Conservation (phyloP, 2,329 filamentous ascomycete genomes). For the Aspergillus terreus region DNA sequence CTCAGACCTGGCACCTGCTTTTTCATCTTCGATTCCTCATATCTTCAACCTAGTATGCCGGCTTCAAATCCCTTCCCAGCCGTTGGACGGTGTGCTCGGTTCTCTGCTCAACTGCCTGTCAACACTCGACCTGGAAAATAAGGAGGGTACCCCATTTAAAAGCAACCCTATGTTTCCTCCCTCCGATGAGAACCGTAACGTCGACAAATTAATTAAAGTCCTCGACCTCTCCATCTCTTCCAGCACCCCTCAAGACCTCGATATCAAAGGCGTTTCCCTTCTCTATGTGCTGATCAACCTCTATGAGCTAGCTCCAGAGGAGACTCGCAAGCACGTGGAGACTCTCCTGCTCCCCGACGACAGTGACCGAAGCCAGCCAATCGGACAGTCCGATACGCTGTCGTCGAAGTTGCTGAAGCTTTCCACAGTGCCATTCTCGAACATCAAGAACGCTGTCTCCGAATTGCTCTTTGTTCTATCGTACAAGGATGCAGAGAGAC, state of each 20-base stretch:
- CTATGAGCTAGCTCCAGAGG: constrained; percentile 64
- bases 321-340: constrained; percentile 61
- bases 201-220: constrained; percentile 65
- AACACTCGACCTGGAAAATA: constrained; percentile 66
- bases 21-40: constrained; percentile 64
- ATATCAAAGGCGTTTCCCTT: constrained; percentile 66
- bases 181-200: constrained; percentile 55
- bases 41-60: constrained; percentile 67
- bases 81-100: constrained; percentile 69
- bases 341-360: constrained; percentile 69
- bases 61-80: constrained; percentile 58
- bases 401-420: constrained; percentile 73
- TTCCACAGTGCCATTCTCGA: constrained; percentile 70
- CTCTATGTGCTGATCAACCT: constrained; percentile 69
- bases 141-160: constrained; percentile 44
- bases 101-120: constrained; percentile 76
- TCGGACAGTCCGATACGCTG: constrained; percentile 71
- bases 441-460: constrained; percentile 70
- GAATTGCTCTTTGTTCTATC: constrained; percentile 84
- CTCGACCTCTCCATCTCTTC: constrained; percentile 62
- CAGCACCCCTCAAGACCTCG: constrained; percentile 68
- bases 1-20: constrained; percentile 57
- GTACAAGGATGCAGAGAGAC: constrained; percentile 70
- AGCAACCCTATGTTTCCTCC: constrained; percentile 63
- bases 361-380: constrained; percentile 69